These are phyloP conservation scores for Leucosporidium scottii DNA, from an alignment of 768 basidiomycete species.

Conservation along the genomic window DNA sequence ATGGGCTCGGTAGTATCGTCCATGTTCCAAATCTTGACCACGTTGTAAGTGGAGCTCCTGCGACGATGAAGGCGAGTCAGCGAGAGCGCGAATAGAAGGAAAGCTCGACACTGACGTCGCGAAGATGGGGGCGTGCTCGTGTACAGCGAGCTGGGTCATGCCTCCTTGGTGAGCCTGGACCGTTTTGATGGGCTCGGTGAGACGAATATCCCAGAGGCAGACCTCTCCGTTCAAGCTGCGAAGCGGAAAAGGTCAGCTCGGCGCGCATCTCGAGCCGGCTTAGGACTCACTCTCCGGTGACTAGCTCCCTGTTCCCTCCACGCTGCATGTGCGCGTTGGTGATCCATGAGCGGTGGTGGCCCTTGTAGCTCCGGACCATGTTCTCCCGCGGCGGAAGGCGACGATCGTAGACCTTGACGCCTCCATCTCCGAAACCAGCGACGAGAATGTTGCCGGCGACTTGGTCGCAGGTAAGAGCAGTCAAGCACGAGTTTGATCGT, in stretches of 20 bases:
- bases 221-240: conserved; percentile 78
- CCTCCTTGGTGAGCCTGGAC: conserved; percentile 65
- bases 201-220: conserved; percentile 82
- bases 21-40: conserved; percentile 63
- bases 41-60: conserved; percentile 55
- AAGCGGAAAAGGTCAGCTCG: conserved; percentile 1
- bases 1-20: conserved; percentile 48
- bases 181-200: conserved; percentile 54
- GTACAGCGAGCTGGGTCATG: conserved; percentile 77
- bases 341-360: conserved; percentile 71
- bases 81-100: not conserved
- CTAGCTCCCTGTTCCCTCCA: conserved; percentile 57
- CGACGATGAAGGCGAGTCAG: not conserved
- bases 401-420: conserved; percentile 81
- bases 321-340: conserved; percentile 84
- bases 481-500: conserved; percentile 80
- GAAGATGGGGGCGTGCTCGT: conserved; percentile 72
- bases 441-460: conserved; percentile 71
- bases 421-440: conserved; percentile 87
- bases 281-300: conserved; percentile 69
- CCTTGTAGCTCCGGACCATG: conserved; percentile 68
- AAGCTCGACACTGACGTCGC: conserved; percentile 56
- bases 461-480: conserved; percentile 70
- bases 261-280: not conserved
- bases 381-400: conserved; percentile 76